Base-by-base conservation (phyloP, 2,329 filamentous ascomycete species). In the Biscogniauxia sp. region DNA sequence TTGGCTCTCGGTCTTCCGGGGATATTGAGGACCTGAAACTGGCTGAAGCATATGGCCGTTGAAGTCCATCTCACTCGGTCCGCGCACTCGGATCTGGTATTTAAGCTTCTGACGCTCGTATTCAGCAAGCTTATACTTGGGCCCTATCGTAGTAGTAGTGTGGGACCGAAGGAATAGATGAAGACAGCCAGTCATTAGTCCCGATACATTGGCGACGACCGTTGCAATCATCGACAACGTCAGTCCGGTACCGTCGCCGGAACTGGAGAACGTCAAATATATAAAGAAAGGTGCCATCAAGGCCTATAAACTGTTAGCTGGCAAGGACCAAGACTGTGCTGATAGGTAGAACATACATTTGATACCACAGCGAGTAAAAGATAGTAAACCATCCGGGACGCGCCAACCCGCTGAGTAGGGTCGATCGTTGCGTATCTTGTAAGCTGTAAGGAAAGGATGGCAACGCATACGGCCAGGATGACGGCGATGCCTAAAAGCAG, bases 361-460 rank as follows among this genome's bases (percentile, higher is more conserved):
- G 81, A 85, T 54, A 84, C 73, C 58, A 86, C 76, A 17, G 80
- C 84, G 56, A 88, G 72, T 1, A 81, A 73, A 64, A 89, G 77
- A 70, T 88, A 90, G 71, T 88, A 91, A 11, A 89, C 84, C 85
- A 90, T 90, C 61, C 86, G 80, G 6, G 88, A 90, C 3, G 88
- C 88, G 37, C 84, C 80, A 60, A 86, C 81, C 53, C 88, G 79
- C 72, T 90, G 85, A 17, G 81, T 78, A 20, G 81, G 77, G 49
- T 87, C 84, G 55, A 90, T 79, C 17, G 79, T 77, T 15, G 79
- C 75, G 61, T 80, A 82, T 37, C 79, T 80, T 65, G 81, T 82
- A 23, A 91, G 76, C 62, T 82, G 84, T 49, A 83, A 71, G 69
- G 84, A 88, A 55, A 89, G 82, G 25, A 82, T 73, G 13, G 80